Evolutionary conservation across 1,284 basidiomycete genomes (phyloP), one percentile per base, ranked within the genome.

Genomic region (Tremellales sp.): DNA sequence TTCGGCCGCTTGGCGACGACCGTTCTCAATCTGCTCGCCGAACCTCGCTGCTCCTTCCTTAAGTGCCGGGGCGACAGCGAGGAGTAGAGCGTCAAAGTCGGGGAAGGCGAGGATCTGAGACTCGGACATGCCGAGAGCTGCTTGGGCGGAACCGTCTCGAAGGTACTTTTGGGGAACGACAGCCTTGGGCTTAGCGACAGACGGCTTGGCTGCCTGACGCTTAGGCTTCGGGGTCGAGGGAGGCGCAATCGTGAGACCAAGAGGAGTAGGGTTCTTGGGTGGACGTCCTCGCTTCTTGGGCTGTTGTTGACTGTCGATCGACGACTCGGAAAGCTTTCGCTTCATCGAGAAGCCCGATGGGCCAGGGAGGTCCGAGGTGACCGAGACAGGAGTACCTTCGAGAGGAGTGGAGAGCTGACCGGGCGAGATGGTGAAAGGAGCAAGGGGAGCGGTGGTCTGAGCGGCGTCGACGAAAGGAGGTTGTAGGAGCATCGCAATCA

Each of bases 1-100:
- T n/a, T n/a, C n/a, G n/a, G n/a, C n/a, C n/a, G 67, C 67, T 54
- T 65, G 64, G 57, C 65, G 61, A 47, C 67, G 63, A 56, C 65
- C 61, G 43, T 63, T 62, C 23, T 57, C 55, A 46, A 69, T 67
- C 51, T 60, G 56, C 54, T 69, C 63, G 50, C 67, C 67, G 46
- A 69, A 67, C 35, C 60, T 60, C 47, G 47, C 48, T 15, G 67
- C 67, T 6, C 51, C 57, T 10, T 52, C 48, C 3, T 56, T 42
- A 46, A 60, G 60, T 6, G 45, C 45, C 27, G 58, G 53, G 27
- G 56, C 48, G 44, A 67, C 64, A 52, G 58, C 55, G 49, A 58
- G 54, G 40, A 59, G 52, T 4, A 59, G 54, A 27, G 52, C 52
- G 33, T 56, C 54, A 40, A 54, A 67, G 45, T 59, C 60, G 23